Evolutionary conservation across 805 yeast genomes (phyloP).

Genomic region (Saccharomyces cerevisiae): DNA sequence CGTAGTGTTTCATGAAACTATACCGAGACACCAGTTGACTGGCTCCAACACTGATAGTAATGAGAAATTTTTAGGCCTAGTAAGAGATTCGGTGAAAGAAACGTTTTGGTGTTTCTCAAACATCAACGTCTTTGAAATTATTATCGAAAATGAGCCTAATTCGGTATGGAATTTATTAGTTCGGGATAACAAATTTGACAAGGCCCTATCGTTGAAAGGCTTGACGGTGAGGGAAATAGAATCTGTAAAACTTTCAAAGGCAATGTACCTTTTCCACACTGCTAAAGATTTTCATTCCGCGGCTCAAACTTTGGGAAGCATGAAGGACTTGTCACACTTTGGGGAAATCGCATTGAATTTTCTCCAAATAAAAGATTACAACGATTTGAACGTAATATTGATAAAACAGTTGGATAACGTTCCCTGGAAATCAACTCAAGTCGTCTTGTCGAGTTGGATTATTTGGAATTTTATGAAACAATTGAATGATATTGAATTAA

Average conservation of each 20-base stretch:
- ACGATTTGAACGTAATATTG: constrained; percentile 43
- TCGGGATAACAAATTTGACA: constrained; percentile 47
- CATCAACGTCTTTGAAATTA: constrained; percentile 58
- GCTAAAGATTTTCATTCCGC: constrained; percentile 31
- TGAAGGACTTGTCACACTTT: not conserved
- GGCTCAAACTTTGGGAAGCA: constrained; percentile 55
- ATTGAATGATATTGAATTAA: constrained; percentile 30
- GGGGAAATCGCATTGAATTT: constrained; percentile 59
- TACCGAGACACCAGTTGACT: constrained; percentile 10
- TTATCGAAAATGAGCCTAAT: constrained; percentile 57
- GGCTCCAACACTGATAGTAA: constrained; percentile 22
- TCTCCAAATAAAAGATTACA: constrained; percentile 31
- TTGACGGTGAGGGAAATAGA: constrained; percentile 36
- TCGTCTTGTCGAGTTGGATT: constrained; percentile 32
- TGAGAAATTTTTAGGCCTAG: constrained; percentile 38
- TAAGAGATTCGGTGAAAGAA: constrained; percentile 38
- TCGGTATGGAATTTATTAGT: constrained; percentile 67
- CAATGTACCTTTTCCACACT: constrained; percentile 36
- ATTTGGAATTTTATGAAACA: constrained; percentile 31
- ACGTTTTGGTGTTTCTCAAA: constrained; percentile 72
- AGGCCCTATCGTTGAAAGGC: constrained; percentile 45
- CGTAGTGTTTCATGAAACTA: constrained; percentile 36
- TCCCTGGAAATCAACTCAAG: constrained; percentile 19
- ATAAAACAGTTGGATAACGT: constrained; percentile 33
- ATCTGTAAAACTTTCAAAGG: constrained; percentile 46